Conservation (phyloP, 2,329 filamentous ascomycete genomes). For the Aspergillus fructus region DNA sequence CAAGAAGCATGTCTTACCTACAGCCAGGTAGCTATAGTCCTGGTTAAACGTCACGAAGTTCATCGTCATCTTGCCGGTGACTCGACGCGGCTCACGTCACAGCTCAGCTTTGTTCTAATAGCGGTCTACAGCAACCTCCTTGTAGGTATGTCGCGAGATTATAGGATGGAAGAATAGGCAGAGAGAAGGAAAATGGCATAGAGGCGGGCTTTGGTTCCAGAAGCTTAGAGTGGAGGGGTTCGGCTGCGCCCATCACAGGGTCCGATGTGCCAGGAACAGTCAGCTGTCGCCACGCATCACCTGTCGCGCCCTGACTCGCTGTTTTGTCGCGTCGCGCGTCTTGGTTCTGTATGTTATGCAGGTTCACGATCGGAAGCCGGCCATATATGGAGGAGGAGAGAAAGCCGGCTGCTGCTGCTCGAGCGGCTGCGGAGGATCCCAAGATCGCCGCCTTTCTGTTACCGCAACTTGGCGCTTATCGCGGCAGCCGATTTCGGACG, state of each 20-base stretch:
- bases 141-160: neutral
- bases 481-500: slow-evolving; percentile 33
- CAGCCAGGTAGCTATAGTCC: slow-evolving; percentile 94
- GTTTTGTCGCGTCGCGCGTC: neutral
- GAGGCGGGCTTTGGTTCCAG: neutral
- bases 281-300: slow-evolving; percentile 18
- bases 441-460: slow-evolving; percentile 17
- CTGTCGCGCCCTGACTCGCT: slow-evolving; percentile 8
- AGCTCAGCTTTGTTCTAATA: neutral
- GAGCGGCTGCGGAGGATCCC: slow-evolving; percentile 19
- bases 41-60: slow-evolving; percentile 99
- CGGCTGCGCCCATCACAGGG: slow-evolving; percentile 19
- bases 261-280: slow-evolving; percentile 14
- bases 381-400: slow-evolving; percentile 2
- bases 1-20: slow-evolving; percentile 60
- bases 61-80: slow-evolving; percentile 63
- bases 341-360: slow-evolving; percentile 8
- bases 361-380: slow-evolving; percentile 2
- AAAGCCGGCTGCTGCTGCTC: neutral
- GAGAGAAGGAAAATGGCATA: neutral
- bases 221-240: slow-evolving; percentile 18
- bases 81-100: slow-evolving; percentile 8
- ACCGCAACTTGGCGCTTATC: slow-evolving; percentile 22
- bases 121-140: slow-evolving; percentile 1
- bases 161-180: neutral